phyloP scores from a whole-genome alignment of 2,329 filamentous ascomycete genomes.

The Xylariaceae sp. region DNA sequence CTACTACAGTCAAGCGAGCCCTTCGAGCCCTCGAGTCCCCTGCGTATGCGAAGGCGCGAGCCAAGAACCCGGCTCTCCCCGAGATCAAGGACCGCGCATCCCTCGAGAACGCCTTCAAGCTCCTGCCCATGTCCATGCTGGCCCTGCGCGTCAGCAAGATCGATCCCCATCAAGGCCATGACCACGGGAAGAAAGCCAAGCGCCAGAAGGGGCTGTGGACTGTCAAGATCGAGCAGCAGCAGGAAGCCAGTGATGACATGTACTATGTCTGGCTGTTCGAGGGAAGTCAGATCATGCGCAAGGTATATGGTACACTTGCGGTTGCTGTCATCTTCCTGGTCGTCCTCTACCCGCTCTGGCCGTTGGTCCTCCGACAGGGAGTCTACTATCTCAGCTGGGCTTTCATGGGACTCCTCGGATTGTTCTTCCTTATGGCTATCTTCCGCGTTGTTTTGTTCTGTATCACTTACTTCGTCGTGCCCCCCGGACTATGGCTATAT shows the following conservation, averaged over 20 bases:
- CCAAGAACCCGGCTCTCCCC: constrained; percentile 84
- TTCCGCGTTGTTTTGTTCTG: constrained; percentile 93
- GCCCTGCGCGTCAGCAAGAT: constrained; percentile 82
- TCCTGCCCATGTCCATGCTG: constrained; percentile 88
- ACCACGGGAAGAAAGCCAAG: constrained; percentile 70
- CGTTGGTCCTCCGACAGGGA: constrained; percentile 78
- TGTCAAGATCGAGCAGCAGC: constrained; percentile 91
- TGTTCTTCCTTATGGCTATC: constrained; percentile 97
- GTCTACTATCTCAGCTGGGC: constrained; percentile 98
- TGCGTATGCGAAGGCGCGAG: constrained; percentile 80
- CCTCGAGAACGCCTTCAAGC: constrained; percentile 89
- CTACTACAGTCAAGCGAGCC: constrained; percentile 75
- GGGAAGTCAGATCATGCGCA: constrained; percentile 86
- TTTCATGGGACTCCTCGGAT: constrained; percentile 76
- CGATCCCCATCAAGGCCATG: constrained; percentile 69
- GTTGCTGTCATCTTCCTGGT: constrained; percentile 77
- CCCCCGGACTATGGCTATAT: constrained; percentile 95
- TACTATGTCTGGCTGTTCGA: constrained; percentile 98
- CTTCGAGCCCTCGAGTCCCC: constrained; percentile 83
- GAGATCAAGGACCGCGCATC: constrained; percentile 80
- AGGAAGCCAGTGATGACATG: constrained; percentile 77
- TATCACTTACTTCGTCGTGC: constrained; percentile 74
- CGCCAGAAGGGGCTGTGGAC: constrained; percentile 94
- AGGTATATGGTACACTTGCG: constrained; percentile 80
- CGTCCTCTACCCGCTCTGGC: constrained; percentile 95